Evolutionary conservation across 306 rosid genomes (phyloP), one percentile per base, ranked within the genome.

Genomic region (Trifolium fragiferum): DNA sequence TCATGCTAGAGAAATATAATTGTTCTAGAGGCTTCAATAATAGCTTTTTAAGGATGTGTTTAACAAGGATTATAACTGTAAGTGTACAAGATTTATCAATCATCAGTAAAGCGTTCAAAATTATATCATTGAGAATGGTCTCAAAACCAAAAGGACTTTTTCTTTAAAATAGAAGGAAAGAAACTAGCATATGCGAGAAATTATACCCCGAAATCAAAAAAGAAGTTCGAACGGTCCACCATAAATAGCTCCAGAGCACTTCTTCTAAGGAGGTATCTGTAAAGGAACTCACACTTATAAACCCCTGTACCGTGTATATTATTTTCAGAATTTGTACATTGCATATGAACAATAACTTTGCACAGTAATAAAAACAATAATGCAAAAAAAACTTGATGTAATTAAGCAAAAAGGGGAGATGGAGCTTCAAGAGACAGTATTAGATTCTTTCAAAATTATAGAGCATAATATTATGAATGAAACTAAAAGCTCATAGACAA

Each of bases 171-270:
- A 44, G 43, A 65, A 14, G n/a, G 25, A 71, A 73, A 30, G 19
- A 61, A 72, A 73, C 41, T 15, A 58, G 68, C 20, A 68, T 59
- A 71, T 73, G 21, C 37, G 32, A 74, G 77, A 58, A 78, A 55
- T 75, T 44, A 74, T 94, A 94, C 99, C 97, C 88, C 96, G 3
- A 92, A 94, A 80, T 92, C 99, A 87, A 94, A 88, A 88, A 94
- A 94, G 89, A 82, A 90, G 82, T 92, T 94, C 25, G 99, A 92
- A 23, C 98, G 89, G 76, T 94, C 99, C 81, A 94, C 90, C 99
- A 92, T 86, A 84, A 94, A 92, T 78, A 94, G 90, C 84, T 94
- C 99, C 80, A 94, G 82, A 76, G 99, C 96, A 86, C 98, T 92
- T 86, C 99, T 89, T 90, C 98, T 86, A 51, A 94, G 90, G 68